Base-by-base conservation (phyloP, 164 flowering plant genomes). In the Vitis cinerea region DNA sequence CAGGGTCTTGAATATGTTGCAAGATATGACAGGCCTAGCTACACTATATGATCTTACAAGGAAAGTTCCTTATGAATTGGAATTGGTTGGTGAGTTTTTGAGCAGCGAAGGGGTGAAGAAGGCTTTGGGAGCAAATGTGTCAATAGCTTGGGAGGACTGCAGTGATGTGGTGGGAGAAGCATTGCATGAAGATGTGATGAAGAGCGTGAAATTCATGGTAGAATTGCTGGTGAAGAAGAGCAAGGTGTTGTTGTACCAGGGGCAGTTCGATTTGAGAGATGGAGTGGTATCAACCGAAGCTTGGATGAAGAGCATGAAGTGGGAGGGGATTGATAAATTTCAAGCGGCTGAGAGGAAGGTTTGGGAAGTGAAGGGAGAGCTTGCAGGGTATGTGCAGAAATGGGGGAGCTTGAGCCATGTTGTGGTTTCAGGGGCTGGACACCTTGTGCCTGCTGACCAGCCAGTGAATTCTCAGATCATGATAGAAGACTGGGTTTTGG, bases 401-500 rank as follows among this genome's bases (percentile, higher is more conserved):
- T 90, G 89, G 89, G 82, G 70, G 30, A 85, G 69, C 61, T 75
- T 91, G 78, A 89, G 80, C 52, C 86, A 90, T 67, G 94, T 72
- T 44, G 88, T 90, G 63, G 87, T 90, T 50, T 70, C 75, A 16
- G 88, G 88, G 8, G 97, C 94, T 16, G 97, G 95, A 9, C 95
- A 91, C 80, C 81, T 90, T n/a, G 89, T 85, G 64, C 94, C 95
- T 55, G 65, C 88, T 65, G 95, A 93, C 62, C 93, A 93, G 73
- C 66, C 84, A 12, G 17, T 91, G 78, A 85, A 77, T 69, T 85
- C 97, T 64, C 92, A 81, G 72, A 83, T 79, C 10, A 89, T 90
- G 97, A 93, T 90, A 0, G 89, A 91, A 75, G 90, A 88, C 66
- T 91, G 97, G 98, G 83, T 91, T 61, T 55, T 89, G 65, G 84